Percentiles rank a stretch among this genome's conserved stretches.
phyloP scores from a whole-genome alignment of 345 rosid species.

The Noccaea bulbosa region DNA sequence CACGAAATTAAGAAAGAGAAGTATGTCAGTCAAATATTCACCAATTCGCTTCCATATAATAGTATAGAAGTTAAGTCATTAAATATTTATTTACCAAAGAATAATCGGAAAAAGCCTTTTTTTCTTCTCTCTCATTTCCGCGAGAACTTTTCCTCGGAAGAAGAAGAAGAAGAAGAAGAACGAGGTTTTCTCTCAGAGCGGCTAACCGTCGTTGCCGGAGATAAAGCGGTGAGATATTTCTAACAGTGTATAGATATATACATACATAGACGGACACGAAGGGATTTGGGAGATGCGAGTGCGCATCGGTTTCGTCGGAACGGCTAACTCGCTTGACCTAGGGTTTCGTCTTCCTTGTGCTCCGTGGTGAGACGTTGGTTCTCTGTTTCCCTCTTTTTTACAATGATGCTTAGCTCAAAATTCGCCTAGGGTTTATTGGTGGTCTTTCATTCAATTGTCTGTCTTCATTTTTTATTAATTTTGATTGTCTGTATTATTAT shows the following conservation, averaged over 20 bases:
- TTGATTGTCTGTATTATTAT: slow-evolving; percentile 1
- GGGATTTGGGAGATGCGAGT: slow-evolving; percentile 22
- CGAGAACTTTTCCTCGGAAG: slow-evolving; percentile 33
- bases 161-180: slow-evolving; percentile 37
- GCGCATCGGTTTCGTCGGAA: slow-evolving; percentile 30
- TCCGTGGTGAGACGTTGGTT: slow-evolving; percentile 27
- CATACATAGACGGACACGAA: neutral
- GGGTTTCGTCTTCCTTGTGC: slow-evolving; percentile 40
- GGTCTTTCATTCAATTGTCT: slow-evolving; percentile 14
- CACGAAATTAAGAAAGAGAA: neutral
- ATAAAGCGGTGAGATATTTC: slow-evolving; percentile 11
- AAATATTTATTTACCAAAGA: slow-evolving; percentile 16
- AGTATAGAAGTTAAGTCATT: neutral
- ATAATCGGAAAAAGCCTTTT: slow-evolving; percentile 30
- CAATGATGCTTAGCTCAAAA: slow-evolving; percentile 15
- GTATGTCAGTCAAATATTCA: neutral
- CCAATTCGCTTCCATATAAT: slow-evolving; percentile 23
- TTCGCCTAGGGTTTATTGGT: slow-evolving; percentile 29
- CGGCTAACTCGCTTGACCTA: slow-evolving; percentile 37
- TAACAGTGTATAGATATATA: neutral
- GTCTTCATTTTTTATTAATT: neutral
- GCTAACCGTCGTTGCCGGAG: slow-evolving; percentile 29
- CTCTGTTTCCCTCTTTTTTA: neutral
- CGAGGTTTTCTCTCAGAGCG: slow-evolving; percentile 34
- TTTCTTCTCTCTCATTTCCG: slow-evolving; percentile 34